Evolutionary conservation across 768 basidiomycete genomes (phyloP), one percentile per base, ranked within the genome.

Genomic region (Tricholoma furcatifolium): DNA sequence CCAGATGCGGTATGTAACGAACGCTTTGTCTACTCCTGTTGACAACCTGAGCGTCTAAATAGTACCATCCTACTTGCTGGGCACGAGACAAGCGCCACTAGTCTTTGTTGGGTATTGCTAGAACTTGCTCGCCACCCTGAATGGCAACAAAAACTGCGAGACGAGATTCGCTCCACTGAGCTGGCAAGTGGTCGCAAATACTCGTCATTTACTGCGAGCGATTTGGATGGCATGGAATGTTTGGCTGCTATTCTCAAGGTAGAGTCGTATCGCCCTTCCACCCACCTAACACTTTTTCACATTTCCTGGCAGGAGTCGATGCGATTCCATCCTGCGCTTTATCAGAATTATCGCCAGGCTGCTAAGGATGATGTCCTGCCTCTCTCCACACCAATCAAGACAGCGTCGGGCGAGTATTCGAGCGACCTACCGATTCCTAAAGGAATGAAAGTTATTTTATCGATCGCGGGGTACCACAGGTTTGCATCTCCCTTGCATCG

Each of bases 41-140:
- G 18, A 14, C 23, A 12, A 27, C 32, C 20, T 42, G n/a, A 36
- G 43, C 21, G 31, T 45, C 21, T 18, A 24, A 18, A 32, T 51
- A 78, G 76, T 15, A 77, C 75, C 20, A 74, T 80, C 10, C 58
- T 79, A 10, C 57, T 80, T 10, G 77, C 77, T 36, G 77, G 76
- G 1, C 79, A 87, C 62, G 86, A 85, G 63, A 87, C 85, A 3
- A 83, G 79, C 45, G 77, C 85, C 3, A 81, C 75, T 34, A 73
- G 78, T 2, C 47, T 85, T 27, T 74, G 75, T 50, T 91, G 85
- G 84, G 74, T 80, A 6, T 66, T 91, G 7, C 71, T 84, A 50
- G 82, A 85, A 58, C 74, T 93, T 4, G 78, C 84, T 3, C 76
- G 72, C 36, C 68, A 83, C 55, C 83, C 79, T 0, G 71, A 81